These are phyloP conservation scores for Mycosphaerelloides madeirae DNA, from an alignment of 2,329 filamentous ascomycete species.

Conservation along the genomic window DNA sequence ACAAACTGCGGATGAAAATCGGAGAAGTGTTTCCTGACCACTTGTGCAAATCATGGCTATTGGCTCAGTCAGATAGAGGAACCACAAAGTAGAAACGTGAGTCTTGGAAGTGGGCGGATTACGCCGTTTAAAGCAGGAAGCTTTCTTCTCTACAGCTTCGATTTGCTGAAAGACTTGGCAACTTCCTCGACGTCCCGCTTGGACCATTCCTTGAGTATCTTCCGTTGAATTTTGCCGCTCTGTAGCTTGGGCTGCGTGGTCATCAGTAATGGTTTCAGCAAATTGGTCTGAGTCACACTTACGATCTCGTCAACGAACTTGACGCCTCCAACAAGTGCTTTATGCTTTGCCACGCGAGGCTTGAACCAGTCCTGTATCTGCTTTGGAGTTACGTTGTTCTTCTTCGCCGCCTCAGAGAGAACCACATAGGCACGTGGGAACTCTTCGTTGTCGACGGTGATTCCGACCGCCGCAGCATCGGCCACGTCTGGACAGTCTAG, in stretches of 20 bases:
- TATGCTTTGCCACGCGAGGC: slow-evolving; percentile 38
- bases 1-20: no score
- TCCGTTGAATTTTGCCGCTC: slow-evolving; percentile 56
- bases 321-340: slow-evolving; percentile 36
- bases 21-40: no score
- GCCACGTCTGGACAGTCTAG: slow-evolving; percentile 50
- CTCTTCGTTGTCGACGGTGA: slow-evolving; percentile 48
- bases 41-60: no score
- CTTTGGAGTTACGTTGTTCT: slow-evolving; percentile 30
- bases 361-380: slow-evolving; percentile 37
- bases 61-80: no score
- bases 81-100: no score
- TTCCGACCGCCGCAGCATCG: slow-evolving; percentile 54
- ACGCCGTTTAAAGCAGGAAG: no score
- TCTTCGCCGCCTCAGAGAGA: slow-evolving; percentile 45
- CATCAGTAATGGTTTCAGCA: slow-evolving; percentile 2
- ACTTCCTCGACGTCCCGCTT: slow-evolving; percentile 47
- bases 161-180: slow-evolving; percentile 17
- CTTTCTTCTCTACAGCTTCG: slow-evolving; percentile 16
- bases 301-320: slow-evolving; percentile 52
- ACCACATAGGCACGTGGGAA: slow-evolving; percentile 52
- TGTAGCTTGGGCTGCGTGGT: slow-evolving; percentile 46
- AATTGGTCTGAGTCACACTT: slow-evolving; percentile 1
- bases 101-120: no score
- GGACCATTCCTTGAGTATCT: slow-evolving; percentile 54